Evolutionary conservation across 306 rosid species (phyloP), one percentile per base, ranked within the genome.

Genomic region (Fagus crenata): DNA sequence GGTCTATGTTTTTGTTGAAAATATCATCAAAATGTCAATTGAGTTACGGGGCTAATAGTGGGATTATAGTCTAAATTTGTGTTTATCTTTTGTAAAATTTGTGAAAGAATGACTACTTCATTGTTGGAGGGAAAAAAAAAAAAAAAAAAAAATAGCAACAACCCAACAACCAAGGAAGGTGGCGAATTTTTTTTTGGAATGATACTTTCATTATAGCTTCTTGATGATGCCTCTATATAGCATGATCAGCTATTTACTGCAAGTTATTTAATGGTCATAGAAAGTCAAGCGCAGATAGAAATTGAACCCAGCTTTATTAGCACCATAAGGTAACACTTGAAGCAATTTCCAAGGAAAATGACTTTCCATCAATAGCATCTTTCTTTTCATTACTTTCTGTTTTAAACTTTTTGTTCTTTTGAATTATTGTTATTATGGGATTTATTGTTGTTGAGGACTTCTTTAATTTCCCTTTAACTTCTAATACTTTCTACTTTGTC

Each of bases 341-440:
- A 58, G 71, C 64, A 36, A 64, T 75, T 64, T 75, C 64, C 53
- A 64, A 46, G 17, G 61, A 75, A 49, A 64, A 75, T 75, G 39
- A 74, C 59, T 5, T 11, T 14, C 14, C 7, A 31, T 42, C n/a
- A 18, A 61, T 68, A 58, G 17, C 77, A 33, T 39, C 35, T 74
- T 53, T 74, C 77, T 28, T 75, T 75, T 63, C 49, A 6, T n/a
- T 46, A 46, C 51, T 46, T 9, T 1, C 51, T 12, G 2, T 12
- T 11, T 46, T 7, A 7, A 9, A 12, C 11, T 46, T 2, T 46
- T 8, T 46, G 13, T 46, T 46, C 8, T 46, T 46, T 46, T 46
- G 8, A 0, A 9, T 46, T 46, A 7, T 8, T 46, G 4, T 46
- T 46, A 46, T 46, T 8, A 46, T 46, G 14, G 4, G 11, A 12